Percentiles rank a stretch among this genome's conserved stretches.
These are phyloP conservation scores for Vaccinium myrtillus DNA, from an alignment of 148 eudicot species.

Conservation along the genomic window DNA sequence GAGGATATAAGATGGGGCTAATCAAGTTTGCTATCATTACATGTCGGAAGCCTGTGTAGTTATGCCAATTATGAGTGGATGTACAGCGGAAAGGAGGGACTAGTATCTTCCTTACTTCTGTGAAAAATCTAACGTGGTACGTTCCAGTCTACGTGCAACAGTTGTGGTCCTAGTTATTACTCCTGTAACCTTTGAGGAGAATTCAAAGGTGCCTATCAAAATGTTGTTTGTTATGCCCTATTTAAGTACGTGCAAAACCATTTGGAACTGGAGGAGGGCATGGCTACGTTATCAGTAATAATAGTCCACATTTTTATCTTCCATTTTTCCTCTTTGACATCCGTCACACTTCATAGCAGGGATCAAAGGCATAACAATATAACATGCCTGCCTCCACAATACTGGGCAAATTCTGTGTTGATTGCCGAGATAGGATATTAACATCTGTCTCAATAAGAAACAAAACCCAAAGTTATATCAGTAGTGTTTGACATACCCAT, in stretches of 20 bases:
- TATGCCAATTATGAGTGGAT: background rate
- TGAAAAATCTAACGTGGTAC: background rate
- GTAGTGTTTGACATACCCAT: no score
- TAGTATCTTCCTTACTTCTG: background rate
- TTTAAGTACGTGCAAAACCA: background rate
- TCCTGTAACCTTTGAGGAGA: background rate
- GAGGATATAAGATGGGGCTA: slow-evolving; percentile 82
- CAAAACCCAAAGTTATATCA: no score
- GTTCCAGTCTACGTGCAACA: background rate
- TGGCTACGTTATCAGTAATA: background rate
- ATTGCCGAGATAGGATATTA: no score
- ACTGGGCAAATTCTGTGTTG: no score
- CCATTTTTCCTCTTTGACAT: no score
- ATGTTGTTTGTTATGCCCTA: background rate
- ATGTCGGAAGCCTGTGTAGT: slow-evolving; percentile 64
- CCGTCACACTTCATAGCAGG: no score
- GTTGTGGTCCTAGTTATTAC: background rate
- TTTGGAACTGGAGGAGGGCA: background rate
- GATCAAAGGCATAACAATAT: no score
- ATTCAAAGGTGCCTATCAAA: background rate
- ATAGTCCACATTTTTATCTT: background rate
- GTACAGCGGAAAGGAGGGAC: background rate
- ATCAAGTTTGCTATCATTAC: slow-evolving; percentile 91
- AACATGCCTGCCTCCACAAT: no score
- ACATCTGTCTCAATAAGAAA: no score